These are phyloP conservation scores for Trichocomaceae sp. DNA, from an alignment of 2,329 filamentous ascomycete species.

Conservation along the genomic window DNA sequence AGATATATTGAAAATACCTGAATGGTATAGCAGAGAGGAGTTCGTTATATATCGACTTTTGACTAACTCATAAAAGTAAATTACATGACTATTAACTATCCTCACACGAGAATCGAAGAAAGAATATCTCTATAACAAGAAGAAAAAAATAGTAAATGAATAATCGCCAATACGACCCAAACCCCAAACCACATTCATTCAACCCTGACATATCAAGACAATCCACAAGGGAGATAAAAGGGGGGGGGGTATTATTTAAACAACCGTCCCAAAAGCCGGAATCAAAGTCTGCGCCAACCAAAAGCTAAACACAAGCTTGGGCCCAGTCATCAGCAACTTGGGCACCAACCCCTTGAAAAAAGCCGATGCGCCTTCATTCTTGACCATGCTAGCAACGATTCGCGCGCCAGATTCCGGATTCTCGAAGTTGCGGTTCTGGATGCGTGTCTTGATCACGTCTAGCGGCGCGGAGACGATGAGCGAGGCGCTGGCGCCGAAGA, in stretches of 20 bases:
- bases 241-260: conserved; percentile 39
- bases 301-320: conserved; percentile 98
- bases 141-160: too few species aligned
- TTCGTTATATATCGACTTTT: neutral
- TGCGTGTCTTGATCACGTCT: conserved; percentile 96
- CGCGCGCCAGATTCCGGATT: conserved; percentile 91
- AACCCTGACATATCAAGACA: neutral
- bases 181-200: neutral
- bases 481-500: conserved; percentile 91
- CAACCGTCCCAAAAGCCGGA: conserved; percentile 72
- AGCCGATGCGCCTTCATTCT: conserved; percentile 73
- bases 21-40: neutral
- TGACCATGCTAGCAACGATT: conserved; percentile 88
- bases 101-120: conserved; percentile 15
- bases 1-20: too few species aligned
- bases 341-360: conserved; percentile 98
- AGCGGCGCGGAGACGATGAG: conserved; percentile 91
- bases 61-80: neutral
- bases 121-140: neutral
- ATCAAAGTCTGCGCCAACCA: conserved; percentile 98
- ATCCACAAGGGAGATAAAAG: too few species aligned
- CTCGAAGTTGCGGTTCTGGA: conserved; percentile 98
- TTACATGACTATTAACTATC: conserved; percentile 1
- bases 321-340: conserved; percentile 98
- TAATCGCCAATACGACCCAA: conserved; percentile 3